Evolutionary conservation across 2,329 filamentous ascomycete species (phyloP).

Genomic region (Alternaria sp.): DNA sequence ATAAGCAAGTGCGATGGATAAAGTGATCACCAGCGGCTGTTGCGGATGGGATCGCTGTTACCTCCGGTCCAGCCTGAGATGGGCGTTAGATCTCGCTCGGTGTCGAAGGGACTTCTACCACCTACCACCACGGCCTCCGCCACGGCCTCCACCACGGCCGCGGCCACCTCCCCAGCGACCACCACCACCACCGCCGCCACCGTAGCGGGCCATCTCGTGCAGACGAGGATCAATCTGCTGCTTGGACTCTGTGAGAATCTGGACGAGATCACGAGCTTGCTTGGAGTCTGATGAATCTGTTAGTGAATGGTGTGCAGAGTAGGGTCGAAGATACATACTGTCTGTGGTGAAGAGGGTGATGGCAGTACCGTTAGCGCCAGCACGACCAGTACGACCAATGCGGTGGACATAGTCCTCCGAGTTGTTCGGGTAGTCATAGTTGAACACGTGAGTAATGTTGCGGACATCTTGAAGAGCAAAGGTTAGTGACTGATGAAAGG

Average conservation of each 20-base stretch:
- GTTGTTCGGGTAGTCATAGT: slow-evolving; percentile 99
- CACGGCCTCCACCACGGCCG: slow-evolving; percentile 69
- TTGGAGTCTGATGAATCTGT: slow-evolving; percentile 54
- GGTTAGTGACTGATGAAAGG: slow-evolving; percentile 73
- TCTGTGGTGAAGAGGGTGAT: slow-evolving; percentile 99
- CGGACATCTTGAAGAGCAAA: slow-evolving; percentile 90
- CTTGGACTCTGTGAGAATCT: slow-evolving; percentile 93
- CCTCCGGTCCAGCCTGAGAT: slow-evolving; percentile 45
- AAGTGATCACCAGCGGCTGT: slow-evolving; percentile 49
- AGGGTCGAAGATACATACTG: slow-evolving; percentile 69
- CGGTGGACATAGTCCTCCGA: slow-evolving; percentile 74
- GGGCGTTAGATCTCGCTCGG: slow-evolving; percentile 21
- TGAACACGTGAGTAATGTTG: slow-evolving; percentile 99
- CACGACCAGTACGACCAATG: slow-evolving; percentile 72
- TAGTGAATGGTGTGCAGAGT: slow-evolving; percentile 23
- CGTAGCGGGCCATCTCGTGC: slow-evolving; percentile 92
- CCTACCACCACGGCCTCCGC: slow-evolving; percentile 58
- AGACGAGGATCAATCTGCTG: slow-evolving; percentile 97
- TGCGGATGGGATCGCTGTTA: slow-evolving; percentile 49
- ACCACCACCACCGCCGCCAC: slow-evolving; percentile 80
- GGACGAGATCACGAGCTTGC: slow-evolving; percentile 90
- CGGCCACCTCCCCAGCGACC: slow-evolving; percentile 70
- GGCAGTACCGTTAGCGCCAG: slow-evolving; percentile 89
- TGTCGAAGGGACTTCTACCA: slow-evolving; percentile 6
- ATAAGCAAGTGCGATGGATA: slow-evolving; percentile 4